Base-by-base conservation (phyloP, 257 asterid genomes). In the Ilex aquifolium region DNA sequence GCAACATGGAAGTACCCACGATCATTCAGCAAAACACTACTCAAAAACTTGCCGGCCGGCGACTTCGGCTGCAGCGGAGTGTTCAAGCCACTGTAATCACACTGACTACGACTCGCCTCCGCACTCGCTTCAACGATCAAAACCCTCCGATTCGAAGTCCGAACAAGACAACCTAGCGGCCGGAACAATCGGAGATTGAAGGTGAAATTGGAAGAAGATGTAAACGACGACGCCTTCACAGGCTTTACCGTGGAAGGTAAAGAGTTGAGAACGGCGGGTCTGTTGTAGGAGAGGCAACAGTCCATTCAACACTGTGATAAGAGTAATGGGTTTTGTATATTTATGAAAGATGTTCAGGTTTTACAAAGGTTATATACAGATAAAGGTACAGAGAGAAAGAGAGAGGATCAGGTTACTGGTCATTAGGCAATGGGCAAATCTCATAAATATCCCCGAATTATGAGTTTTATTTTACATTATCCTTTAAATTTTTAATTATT, bases 51-150 rank as follows among this genome's bases (percentile, higher is more conserved):
- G 65, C 97, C 99, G 2, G 88, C 73, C 69, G 82, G 71, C 16
- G 97, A 77, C 68, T 67, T 76, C 52, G 88, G 96, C 81, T 82
- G 81, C 7, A 92, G 75, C 62, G 99, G 99, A 66, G 94, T 76
- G 74, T 69, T 67, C 69, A 85, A 64, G 11, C 95, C 90, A 32
- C 91, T 76, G 13, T 63, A 83, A 42, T 72, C 88, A 42, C 81
- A 73, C 82, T 69, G 74, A 60, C 66, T 79, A 7, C 79, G 52
- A 50, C 69, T 58, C 9, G 48, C 31, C 31, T 42, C 32, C 13
- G 68, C 13, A 61, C 79, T 17, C 13, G 74, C 79, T 39, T 56
- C 74, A 32, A 78, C 77, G 51, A 66, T 30, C 64, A 64, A 61
- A 46, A 74, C 66, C 75, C 65, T 62, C 63, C 79, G 56, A 32